Conservation (phyloP, 345 rosid genomes). For the Lepidium africanum region DNA sequence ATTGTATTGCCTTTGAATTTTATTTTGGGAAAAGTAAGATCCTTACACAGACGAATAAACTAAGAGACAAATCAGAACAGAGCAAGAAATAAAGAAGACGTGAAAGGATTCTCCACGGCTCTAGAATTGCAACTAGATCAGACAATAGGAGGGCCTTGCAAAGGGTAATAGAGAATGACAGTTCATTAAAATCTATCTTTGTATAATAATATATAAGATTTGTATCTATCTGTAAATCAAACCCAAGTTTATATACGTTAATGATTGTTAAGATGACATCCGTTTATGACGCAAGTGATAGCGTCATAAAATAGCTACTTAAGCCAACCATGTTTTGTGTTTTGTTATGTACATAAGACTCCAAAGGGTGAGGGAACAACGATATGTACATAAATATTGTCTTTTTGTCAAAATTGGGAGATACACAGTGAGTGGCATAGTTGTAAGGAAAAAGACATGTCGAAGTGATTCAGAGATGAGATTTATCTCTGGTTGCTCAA, state of each 20-base stretch:
- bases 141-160: background rate
- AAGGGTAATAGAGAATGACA: background rate
- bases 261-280: background rate
- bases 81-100: background rate
- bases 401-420: background rate
- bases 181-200: no score
- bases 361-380: background rate
- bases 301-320: background rate
- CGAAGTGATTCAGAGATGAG: background rate
- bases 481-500: background rate
- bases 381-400: background rate
- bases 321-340: background rate
- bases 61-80: background rate
- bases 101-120: constrained; percentile 5
- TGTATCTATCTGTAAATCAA: no score
- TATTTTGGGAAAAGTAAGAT: background rate
- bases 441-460: background rate
- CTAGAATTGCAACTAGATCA: background rate
- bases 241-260: no score
- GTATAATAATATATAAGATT: no score
- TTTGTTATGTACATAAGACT: background rate
- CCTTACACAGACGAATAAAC: background rate
- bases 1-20: no score
- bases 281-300: background rate
- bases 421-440: background rate